phyloP scores from a whole-genome alignment of 2,329 filamentous ascomycete species.

The Hypoxylon sp. region DNA sequence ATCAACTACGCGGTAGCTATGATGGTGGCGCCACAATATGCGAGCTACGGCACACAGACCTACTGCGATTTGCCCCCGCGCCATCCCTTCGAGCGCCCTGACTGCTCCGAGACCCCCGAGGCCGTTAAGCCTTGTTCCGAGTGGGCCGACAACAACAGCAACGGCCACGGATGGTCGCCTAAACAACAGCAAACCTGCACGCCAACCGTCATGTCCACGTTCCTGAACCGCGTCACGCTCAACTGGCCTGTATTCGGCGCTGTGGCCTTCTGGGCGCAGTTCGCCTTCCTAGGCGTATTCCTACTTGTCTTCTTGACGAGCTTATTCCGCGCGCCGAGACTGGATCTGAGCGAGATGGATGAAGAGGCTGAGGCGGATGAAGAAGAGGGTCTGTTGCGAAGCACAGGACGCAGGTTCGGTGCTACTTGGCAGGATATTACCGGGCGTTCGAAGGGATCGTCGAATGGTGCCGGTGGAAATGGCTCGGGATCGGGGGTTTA shows the following conservation, averaged over 20 bases:
- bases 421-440: slow-evolving; percentile 91
- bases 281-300: slow-evolving; percentile 86
- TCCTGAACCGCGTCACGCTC: slow-evolving; percentile 89
- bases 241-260: slow-evolving; percentile 96
- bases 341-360: slow-evolving; percentile 81
- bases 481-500: slow-evolving; percentile 11
- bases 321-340: slow-evolving; percentile 79
- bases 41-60: slow-evolving; percentile 92
- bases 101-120: slow-evolving; percentile 76
- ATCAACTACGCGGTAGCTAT: slow-evolving; percentile 94
- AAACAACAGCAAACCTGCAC: slow-evolving; percentile 85
- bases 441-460: slow-evolving; percentile 50
- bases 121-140: slow-evolving; percentile 86
- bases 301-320: slow-evolving; percentile 81
- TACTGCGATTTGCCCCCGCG: slow-evolving; percentile 81
- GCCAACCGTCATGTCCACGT: slow-evolving; percentile 88
- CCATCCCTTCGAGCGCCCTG: slow-evolving; percentile 71
- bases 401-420: slow-evolving; percentile 81
- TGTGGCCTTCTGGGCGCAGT: slow-evolving; percentile 96
- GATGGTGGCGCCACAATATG: slow-evolving; percentile 95
- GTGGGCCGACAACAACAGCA: slow-evolving; percentile 57
- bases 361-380: slow-evolving; percentile 91
- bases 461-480: slow-evolving; percentile 6
- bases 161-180: neutral
- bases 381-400: slow-evolving; percentile 89